Conservation (phyloP, 2,329 filamentous ascomycete species). For the Dothideomycetes sp. region DNA sequence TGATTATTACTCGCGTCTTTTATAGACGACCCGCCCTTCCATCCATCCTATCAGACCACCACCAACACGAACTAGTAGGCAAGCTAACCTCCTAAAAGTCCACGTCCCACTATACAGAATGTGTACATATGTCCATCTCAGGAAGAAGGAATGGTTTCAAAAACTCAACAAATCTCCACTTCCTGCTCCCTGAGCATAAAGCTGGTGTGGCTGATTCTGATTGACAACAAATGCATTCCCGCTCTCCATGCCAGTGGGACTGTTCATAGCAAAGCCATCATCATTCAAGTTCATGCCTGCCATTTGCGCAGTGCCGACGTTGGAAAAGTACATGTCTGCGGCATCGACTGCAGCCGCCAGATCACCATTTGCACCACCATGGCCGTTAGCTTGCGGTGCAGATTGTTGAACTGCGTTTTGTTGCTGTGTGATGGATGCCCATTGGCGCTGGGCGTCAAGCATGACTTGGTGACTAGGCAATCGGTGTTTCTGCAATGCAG, state of each 20-base stretch:
- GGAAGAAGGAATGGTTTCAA: too few relatives aligned
- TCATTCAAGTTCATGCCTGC: conserved; percentile 55
- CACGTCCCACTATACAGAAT: too few relatives aligned
- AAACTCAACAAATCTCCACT: conserved; percentile 25
- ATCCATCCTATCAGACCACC: too few relatives aligned
- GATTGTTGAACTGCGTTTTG: conserved; percentile 9
- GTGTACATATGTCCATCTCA: too few relatives aligned
- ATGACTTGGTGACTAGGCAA: conserved; percentile 46
- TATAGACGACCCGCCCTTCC: too few relatives aligned
- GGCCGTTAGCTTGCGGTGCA: conserved; percentile 13
- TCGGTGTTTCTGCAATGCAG: conserved; percentile 67
- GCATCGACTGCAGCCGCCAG: conserved; percentile 66
- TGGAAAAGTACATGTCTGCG: conserved; percentile 82
- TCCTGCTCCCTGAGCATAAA: conserved; percentile 51
- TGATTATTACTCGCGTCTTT: too few relatives aligned
- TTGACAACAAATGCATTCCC: conserved; percentile 57
- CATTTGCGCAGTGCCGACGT: conserved; percentile 64
- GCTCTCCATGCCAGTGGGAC: conserved; percentile 21
- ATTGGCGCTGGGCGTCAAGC: conserved; percentile 21
- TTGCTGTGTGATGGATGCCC: conserved; percentile 5
- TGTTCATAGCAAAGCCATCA: conserved; percentile 25
- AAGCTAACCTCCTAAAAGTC: too few relatives aligned
- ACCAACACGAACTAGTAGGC: too few relatives aligned
- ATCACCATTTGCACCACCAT: conserved; percentile 28
- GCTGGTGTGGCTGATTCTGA: conserved; percentile 67